Evolutionary conservation across 306 rosid species (phyloP), one percentile per base, ranked within the genome.

Genomic region (Arachis stenosperma): DNA sequence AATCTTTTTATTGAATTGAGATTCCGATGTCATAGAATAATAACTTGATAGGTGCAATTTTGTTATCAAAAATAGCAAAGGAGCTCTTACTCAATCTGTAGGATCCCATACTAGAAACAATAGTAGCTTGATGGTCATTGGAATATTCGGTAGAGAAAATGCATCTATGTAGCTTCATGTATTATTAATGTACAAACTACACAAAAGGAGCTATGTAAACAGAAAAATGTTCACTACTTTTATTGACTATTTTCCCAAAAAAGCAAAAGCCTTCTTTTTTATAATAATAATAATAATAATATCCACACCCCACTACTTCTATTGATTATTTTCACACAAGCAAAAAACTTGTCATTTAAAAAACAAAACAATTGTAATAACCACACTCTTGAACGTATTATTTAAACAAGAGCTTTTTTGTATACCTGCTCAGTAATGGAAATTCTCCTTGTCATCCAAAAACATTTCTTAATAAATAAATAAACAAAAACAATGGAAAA

Each of bases 1-100:
- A 22, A 22, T 81, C 55, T 56, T 46, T 69, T 10, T 6, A 60
- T 44, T 41, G 43, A 82, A 64, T 27, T 52, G 22, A 71, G 80
- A 66, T 69, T 59, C 33, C 29, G 74, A 76, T 47, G 72, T 70
- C 41, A 55, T 55, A 61, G 62, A 55, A 62, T 22, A 69, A 66
- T 15, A 22, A 54, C 74, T 36, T 44, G 57, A 44, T 14, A 43
- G 42, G 66, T 61, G 46, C 50, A 78, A 51, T 66, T 71, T 59
- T 27, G 36, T 37, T 43, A 51, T 37, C 52, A 70, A 71, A 79
- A 73, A 66, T 61, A 44, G 5, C 58, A 27, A 15, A 59, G 13
- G 13, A 9, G n/a, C 52, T 44, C 47, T 22, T 75, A 62, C 58
- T 39, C 46, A 59, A 39, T 57, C 11, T 17, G 12, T 8, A 62